Base-by-base conservation (phyloP, 1,139 yeast genomes). In the Blastobotrys persicus region DNA sequence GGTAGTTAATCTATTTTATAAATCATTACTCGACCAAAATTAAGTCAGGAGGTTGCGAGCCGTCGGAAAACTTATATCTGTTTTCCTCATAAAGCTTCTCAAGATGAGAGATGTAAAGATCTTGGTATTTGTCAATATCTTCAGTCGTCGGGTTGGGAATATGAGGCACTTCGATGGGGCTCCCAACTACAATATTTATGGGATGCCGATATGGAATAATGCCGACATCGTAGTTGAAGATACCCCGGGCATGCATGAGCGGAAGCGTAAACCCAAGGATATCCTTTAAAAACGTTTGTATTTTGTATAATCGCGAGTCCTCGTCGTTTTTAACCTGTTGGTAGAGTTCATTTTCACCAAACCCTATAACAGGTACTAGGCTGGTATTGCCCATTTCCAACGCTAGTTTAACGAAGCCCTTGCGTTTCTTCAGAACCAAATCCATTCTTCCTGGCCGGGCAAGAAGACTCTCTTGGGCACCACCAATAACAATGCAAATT, bases 221-320 rank as follows among this genome's bases (percentile, higher is more conserved):
- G 0, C 98, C 98, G 69, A 87, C 88, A 64, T 91, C 96, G 62
- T 91, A 88, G 60, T 91, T 88, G 68, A 92, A 89, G 0, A 92
- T 77, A 0, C 98, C 98, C 46, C 98, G 75, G 0, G 97, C 97
- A 63, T 89, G 85, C 70, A 92, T 86, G 52, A 92, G 79, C 1
- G 98, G 98, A 13, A 92, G 63, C 0, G 98, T 91, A 68, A 91
- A 92, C 2, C 91, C 92, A 51, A 83, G 77, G 38, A 71, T 75
- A 35, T 73, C 73, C 61, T 92, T 91, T 64, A 91, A 65, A 80
- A 88, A 79, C 38, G 77, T 69, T 65, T 91, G 98, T 50, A 86
- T 66, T 48, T 71, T 74, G 58, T 70, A 71, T 61, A 79, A 61
- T 71, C 76, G 60, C 0, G 92, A 81, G 12, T 58, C 78, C 63